Evolutionary conservation across 73 alveolate genomes (phyloP), one percentile per base, ranked within the genome.

Genomic region (Urostyla sp.): DNA sequence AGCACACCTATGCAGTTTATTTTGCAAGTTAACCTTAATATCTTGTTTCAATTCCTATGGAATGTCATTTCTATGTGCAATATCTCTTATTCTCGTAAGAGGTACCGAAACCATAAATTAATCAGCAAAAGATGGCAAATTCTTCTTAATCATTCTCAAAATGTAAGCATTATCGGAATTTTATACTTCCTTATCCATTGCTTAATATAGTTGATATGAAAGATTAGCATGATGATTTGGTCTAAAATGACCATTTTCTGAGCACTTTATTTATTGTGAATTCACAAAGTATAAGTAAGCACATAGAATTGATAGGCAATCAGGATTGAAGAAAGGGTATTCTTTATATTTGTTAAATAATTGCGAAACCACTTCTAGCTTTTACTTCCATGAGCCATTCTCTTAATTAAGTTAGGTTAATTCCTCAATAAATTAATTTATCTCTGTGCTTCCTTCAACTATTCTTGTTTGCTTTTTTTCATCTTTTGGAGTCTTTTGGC

Each of bases 1-100:
- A 0, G 98, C 99, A 46, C 96, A 91, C 61, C 99, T 88, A 81
- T 95, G 99, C 66, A 95, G 90, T 90, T 95, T 95, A 92, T 95
- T 95, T 86, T 95, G 94, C 54, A 95, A 91, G 69, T 84, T 85
- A 87, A 93, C 95, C 77, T 92, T 94, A 40, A 88, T 88, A 60
- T 91, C 97, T 49, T 84, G 87, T 61, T 90, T 90, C 55, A 90
- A 61, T n/a, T 87, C 98, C 21, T 81, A 91, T 8, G 99, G 99
- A 27, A 95, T 91, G 56, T 95, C 99, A 58, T 87, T 85, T 23
- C 99, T 91, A 78, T 95, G 99, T 2, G 99, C 99, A 10, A 95
- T 95, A 85, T 95, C 99, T 32, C 99, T 90, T 26, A 95, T 95
- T 31, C 99, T 80, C 8, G 99, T 95, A 77, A 95, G 67, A 28